Conservation (phyloP, 768 basidiomycete genomes). For the Lactifluus rugatus region DNA sequence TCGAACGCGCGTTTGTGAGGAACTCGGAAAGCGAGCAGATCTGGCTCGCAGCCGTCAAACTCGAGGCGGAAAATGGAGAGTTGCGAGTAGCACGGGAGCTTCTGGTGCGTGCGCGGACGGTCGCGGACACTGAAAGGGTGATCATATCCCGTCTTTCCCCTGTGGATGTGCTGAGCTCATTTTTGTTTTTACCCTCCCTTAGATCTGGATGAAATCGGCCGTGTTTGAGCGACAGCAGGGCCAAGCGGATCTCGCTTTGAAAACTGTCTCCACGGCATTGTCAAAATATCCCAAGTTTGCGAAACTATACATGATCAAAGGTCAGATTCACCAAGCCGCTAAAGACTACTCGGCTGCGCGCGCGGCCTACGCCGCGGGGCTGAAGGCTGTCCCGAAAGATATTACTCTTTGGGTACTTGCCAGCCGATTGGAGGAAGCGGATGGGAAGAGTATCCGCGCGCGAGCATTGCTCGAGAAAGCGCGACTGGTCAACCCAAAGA, state of each 20-base stretch:
- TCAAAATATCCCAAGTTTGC: conserved; percentile 80
- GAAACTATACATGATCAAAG: conserved; percentile 96
- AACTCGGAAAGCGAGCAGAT: conserved; percentile 97
- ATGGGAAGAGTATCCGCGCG: conserved; percentile 86
- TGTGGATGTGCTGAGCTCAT: not conserved
- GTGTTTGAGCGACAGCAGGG: conserved; percentile 91
- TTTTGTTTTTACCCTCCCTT: not conserved
- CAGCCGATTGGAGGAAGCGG: conserved; percentile 80
- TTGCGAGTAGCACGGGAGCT: conserved; percentile 78
- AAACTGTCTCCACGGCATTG: conserved; percentile 66
- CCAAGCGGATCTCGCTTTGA: conserved; percentile 59
- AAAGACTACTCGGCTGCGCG: conserved; percentile 59
- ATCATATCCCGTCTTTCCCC: conserved; percentile 22
- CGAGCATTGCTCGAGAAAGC: conserved; percentile 86
- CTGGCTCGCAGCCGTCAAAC: conserved; percentile 95
- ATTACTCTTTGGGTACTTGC: conserved; percentile 85
- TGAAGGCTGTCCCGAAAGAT: conserved; percentile 82
- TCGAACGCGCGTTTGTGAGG: conserved; percentile 83
- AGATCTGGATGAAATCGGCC: conserved; percentile 99
- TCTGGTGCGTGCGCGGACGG: conserved; percentile 77
- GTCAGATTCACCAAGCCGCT: conserved; percentile 70
- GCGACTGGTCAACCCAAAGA: conserved; percentile 73
- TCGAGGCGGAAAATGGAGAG: conserved; percentile 94
- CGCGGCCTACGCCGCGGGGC: conserved; percentile 70
- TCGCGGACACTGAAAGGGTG: conserved; percentile 88